Base-by-base conservation (phyloP, 2,329 filamentous ascomycete species). In the Alternaria panax region DNA sequence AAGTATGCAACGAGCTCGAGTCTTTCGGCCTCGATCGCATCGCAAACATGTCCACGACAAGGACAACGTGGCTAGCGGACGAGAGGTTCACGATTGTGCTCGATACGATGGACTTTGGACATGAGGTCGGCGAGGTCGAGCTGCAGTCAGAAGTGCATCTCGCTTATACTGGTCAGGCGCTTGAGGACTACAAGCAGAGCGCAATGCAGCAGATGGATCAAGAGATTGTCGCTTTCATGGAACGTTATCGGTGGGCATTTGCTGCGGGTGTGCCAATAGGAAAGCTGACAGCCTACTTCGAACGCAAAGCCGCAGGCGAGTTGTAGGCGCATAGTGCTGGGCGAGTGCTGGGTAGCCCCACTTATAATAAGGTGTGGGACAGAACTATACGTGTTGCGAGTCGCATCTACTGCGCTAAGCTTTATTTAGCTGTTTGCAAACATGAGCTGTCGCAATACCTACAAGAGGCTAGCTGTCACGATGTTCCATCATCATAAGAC, bases 61-160 rank as follows among this genome's bases (percentile, higher is more conserved):
- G 75, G 25, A 65, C 68, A 55, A 61, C 59, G 22, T 75, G 70
- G 64, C 51, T 69, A 8, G 71, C 70, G 4, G 66, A 78, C 54
- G 53, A 62, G 12, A 51, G 45, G 30, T 63, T 63, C 34, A 57
- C 36, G 41, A 60, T 63, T 38, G 57, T 63, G 42, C 36, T 60
- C 24, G 60, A 60, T 34, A 38, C 43, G 5, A 60, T 57, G 45
- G 57, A 63, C 42, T 78, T 77, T 64, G 72, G 72, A 8, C 74
- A 76, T 53, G 42, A 43, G 24, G 73, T 78, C 20, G 75, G 73
- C 11, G 75, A 78, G 63, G 71, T 78, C 12, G 73, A 76, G 56
- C 57, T 79, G 45, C 71, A 78, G 36, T 58, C 58, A 40, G 47
- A 62, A 52, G 43, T 52, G 36, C 50, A 42, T 52, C 50, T 52